Evolutionary conservation across 2,329 filamentous ascomycete species (phyloP).

Genomic region (Niveomyces coronatus): DNA sequence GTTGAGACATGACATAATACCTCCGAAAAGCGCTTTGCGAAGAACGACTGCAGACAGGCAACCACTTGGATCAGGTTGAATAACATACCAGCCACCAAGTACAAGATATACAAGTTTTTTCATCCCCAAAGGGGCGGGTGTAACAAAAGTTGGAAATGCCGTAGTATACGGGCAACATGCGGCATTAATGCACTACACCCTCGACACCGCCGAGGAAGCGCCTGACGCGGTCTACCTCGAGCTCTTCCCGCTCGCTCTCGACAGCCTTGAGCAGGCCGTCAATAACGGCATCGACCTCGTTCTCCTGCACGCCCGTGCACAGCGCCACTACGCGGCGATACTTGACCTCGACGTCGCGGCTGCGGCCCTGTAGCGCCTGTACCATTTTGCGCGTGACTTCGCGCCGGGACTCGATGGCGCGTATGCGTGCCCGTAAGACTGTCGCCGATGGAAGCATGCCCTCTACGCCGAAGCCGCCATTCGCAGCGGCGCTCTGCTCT

Average conservation of each 20-base stretch:
- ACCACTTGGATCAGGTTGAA: no score
- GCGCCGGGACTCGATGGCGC: slow-evolving; percentile 61
- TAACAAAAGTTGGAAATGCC: neutral
- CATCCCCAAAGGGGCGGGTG: neutral
- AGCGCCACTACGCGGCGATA: slow-evolving; percentile 82
- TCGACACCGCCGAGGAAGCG: slow-evolving; percentile 75
- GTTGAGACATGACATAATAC: no score
- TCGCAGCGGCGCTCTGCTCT: slow-evolving; percentile 19
- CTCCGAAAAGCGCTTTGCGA: no score
- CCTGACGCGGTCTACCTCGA: slow-evolving; percentile 66
- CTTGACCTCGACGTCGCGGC: slow-evolving; percentile 74
- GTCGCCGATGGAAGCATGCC: slow-evolving; percentile 46
- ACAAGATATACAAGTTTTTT: no score
- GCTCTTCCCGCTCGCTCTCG: slow-evolving; percentile 70
- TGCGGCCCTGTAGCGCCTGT: slow-evolving; percentile 62
- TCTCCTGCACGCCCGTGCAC: slow-evolving; percentile 71
- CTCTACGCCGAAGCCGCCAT: slow-evolving; percentile 26
- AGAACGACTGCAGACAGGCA: no score
- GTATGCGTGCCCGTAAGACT: slow-evolving; percentile 55
- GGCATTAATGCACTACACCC: slow-evolving; percentile 37
- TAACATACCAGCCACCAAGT: no score
- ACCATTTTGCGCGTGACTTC: slow-evolving; percentile 57
- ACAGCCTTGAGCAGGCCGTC: slow-evolving; percentile 76
- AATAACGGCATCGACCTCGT: slow-evolving; percentile 69
- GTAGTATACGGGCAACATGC: neutral